Evolutionary conservation across 2,329 filamentous ascomycete species (phyloP), one percentile per base, ranked within the genome.

Genomic region (Anthostomella pinea): DNA sequence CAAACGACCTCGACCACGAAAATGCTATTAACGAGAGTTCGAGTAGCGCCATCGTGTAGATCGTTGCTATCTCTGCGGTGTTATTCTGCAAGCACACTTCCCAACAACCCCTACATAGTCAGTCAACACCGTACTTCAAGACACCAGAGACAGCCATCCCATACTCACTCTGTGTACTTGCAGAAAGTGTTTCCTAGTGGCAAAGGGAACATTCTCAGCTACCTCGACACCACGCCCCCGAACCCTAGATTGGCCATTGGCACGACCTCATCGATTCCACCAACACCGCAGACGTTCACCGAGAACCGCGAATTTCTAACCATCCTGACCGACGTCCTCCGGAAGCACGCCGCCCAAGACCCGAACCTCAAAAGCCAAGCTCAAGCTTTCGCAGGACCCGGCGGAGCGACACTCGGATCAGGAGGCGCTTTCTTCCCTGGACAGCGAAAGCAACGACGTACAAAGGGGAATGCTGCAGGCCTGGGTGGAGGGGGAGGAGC

Each of bases 221-320:
- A 78, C 45, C 75, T 85, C 39, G 68, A 77, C 23, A 74, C 71
- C 24, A 60, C 68, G 10, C 78, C 79, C 2, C 79, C 80, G 0
- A 73, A 65, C 4, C 56, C 65, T 5, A 56, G 58, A 18, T 62
- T 84, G 14, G 70, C 79, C 10, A 75, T 85, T 41, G 81, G 81
- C 31, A 76, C 69, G 2, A 75, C 78, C 0, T 75, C 72, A 5
- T 51, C 63, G 11, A 44, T 82, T n/a, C 79, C 79, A 2, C 80
- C 80, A 1, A 81, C 77, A 0, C 77, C 81, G 3, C 62, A 66
- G 24, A 73, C 76, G 15, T 81, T 85, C 52, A 64, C 58, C 15
- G 72, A 77, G 52, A 85, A 85, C 54, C 69, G 62, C 8, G 59
- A 63, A 15, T 85, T 85, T 55, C 54, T 79, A n/a, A 53, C 63